Base-by-base conservation (phyloP, 2,329 filamentous ascomycete genomes). In the Immersiporthe knoxdaviesiana region DNA sequence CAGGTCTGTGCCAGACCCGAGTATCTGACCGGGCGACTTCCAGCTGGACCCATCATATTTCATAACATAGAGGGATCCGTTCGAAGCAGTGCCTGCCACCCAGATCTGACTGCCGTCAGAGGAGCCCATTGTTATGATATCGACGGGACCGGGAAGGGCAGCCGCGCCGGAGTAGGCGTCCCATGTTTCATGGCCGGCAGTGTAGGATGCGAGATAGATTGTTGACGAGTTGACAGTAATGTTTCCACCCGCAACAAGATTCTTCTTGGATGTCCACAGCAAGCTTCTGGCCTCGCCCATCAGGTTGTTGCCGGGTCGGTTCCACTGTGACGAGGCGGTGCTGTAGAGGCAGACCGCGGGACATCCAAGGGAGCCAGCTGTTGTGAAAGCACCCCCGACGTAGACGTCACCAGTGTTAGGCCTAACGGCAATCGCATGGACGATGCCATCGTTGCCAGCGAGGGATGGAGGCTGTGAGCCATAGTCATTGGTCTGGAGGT, bases 331-430 rank as follows among this genome's bases (percentile, higher is more conserved):
- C 5, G 85, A 84, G 10, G 87, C 82, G 2, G 90, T 88, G 76
- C 91, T 90, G 81, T 92, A 97, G 70, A 91, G 83, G 80, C 96
- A 99, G 32, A 99, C 87, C 61, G 88, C 90, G 3, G 91, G 89
- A 77, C 96, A 99, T 56, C 88, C 90, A 39, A 98, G 85, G 5
- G 91, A 90, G 37, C 96, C 96, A 24, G 94, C 96, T 41, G 87
- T 88, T n/a, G 88, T 84, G 76, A 98, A 99, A 12, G 87, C 88
- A 41, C 96, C 96, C 50, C 91, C 95, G 41, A 99, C 91, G 76
- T 92, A 99, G 16, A 99, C 84, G 64, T 96, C 89, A 1, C 85
- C 84, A 24, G 89, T 89, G 67, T 86, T 87, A 0, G 92, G 92
- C 67, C 90, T 91, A 11, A 90, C 84, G 14, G 88, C 87, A 73